Conservation (phyloP, 306 rosid species). For the Hippophae tibetana region DNA sequence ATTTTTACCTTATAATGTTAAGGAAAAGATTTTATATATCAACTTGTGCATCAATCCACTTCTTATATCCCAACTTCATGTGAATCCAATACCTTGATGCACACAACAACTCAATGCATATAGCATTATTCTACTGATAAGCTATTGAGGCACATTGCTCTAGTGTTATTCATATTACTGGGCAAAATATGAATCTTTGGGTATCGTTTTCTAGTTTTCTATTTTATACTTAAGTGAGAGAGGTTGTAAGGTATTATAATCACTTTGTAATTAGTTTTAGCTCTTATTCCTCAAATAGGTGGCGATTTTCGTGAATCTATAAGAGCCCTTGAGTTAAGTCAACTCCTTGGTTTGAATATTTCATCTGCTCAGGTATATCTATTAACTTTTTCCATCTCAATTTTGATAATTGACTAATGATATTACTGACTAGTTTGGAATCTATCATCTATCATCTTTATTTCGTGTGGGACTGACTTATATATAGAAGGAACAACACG, state of each 20-base stretch:
- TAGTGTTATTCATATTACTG: background rate
- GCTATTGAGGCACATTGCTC: background rate
- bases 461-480: too few species aligned
- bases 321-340: constrained; percentile 69
- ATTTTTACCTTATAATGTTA: too few species aligned
- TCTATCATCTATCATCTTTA: background rate
- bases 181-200: background rate
- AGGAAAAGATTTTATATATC: too few species aligned
- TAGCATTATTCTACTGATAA: background rate
- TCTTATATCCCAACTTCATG: too few species aligned
- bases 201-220: background rate
- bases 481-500: too few species aligned
- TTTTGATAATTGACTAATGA: background rate
- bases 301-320: constrained; percentile 82
- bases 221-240: background rate
- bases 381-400: constrained; percentile 1
- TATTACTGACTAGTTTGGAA: background rate
- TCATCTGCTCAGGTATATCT: constrained; percentile 58
- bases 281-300: constrained; percentile 32
- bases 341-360: constrained; percentile 52
- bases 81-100: too few species aligned
- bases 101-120: background rate
- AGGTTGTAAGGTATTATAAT: background rate
- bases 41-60: too few species aligned
- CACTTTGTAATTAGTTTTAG: background rate